phyloP scores from a whole-genome alignment of 495 filamentous ascomycete species.

The Penicillium bialowiezense region DNA sequence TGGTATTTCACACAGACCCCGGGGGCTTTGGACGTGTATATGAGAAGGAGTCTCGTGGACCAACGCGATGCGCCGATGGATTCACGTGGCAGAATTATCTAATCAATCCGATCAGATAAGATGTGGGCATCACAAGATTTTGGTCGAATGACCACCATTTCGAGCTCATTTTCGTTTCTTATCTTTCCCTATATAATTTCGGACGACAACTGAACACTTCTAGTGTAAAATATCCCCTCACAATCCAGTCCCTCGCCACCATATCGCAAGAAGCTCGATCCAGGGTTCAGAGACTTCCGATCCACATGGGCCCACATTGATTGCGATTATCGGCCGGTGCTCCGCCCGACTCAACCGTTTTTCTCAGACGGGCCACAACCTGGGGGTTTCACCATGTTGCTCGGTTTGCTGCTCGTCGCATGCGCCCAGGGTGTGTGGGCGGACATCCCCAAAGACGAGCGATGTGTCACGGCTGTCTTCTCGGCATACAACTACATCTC shows the following conservation, averaged over 20 bases:
- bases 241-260: neutral
- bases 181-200: no score
- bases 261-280: neutral
- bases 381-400: constrained; percentile 1
- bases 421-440: constrained; percentile 7
- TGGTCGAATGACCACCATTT: neutral
- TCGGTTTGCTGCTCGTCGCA: constrained; percentile 15
- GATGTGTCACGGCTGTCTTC: constrained; percentile 37
- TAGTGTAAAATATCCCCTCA: neutral
- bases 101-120: constrained; percentile 7
- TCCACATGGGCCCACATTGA: constrained; percentile 6
- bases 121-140: neutral
- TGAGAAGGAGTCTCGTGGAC: no score
- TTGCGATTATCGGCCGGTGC: constrained; percentile 8
- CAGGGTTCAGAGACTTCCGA: constrained; percentile 2
- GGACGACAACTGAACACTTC: no score
- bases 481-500: constrained; percentile 37
- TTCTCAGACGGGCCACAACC: neutral
- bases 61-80: neutral
- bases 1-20: no score
- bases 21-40: no score
- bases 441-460: constrained; percentile 21
- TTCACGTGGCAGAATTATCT: neutral
- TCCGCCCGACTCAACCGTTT: constrained; percentile 4
- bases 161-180: neutral